Conservation (phyloP, 257 asterid genomes). For the Solanum appendiculatum region DNA sequence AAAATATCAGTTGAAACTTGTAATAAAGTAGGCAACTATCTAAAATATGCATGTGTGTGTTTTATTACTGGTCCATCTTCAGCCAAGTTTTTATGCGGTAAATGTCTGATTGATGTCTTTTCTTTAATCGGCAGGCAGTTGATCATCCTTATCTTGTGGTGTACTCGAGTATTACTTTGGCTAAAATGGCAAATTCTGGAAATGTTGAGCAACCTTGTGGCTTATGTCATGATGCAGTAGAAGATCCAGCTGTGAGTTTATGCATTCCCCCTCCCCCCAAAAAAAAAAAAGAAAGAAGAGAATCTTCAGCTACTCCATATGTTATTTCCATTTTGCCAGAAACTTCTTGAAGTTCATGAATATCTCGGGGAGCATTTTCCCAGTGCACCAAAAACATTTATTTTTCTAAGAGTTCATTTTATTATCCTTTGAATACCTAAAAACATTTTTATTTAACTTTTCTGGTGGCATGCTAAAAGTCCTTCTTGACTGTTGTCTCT, state of each 20-base stretch:
- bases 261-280: neutral
- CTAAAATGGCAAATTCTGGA: conserved; percentile 32
- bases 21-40: neutral
- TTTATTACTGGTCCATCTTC: neutral
- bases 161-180: conserved; percentile 54
- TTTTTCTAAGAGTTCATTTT: neutral
- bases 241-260: conserved; percentile 63
- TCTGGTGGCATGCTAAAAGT: neutral
- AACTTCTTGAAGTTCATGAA: neutral
- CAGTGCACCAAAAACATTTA: neutral
- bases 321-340: neutral
- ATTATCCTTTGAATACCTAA: neutral
- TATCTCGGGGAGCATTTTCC: neutral
- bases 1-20: neutral
- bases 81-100: neutral
- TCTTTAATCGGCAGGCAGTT: conserved; percentile 47
- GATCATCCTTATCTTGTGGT: conserved; percentile 95
- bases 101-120: neutral
- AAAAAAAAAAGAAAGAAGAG: neutral
- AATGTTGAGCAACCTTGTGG: conserved; percentile 43
- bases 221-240: conserved; percentile 56
- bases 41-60: neutral
- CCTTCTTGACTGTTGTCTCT: neutral
- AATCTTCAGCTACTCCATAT: neutral
- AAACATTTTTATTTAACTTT: neutral